phyloP scores from a whole-genome alignment of 495 filamentous ascomycete genomes.

The Clohesyomyces aquaticus region DNA sequence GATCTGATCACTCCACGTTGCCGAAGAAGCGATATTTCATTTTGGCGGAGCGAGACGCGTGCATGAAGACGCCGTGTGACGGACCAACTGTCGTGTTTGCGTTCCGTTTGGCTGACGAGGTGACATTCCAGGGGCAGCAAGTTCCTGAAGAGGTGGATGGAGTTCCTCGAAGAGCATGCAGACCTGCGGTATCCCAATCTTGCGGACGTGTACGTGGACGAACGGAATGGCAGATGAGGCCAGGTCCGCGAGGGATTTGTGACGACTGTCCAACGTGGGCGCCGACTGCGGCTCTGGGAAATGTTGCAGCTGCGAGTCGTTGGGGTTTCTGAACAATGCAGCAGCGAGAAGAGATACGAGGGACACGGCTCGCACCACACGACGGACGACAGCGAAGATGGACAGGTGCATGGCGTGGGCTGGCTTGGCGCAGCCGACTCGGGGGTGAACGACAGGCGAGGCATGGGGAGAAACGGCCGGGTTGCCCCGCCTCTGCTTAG shows the following conservation, averaged over 20 bases:
- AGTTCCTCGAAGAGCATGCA: constrained; percentile 78
- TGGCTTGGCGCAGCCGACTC: background rate
- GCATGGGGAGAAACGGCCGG: constrained; percentile 8
- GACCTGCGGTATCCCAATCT: constrained; percentile 84
- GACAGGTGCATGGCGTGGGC: constrained; percentile 1
- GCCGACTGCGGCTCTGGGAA: constrained; percentile 22
- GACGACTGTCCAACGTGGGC: background rate
- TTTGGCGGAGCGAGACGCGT: constrained; percentile 15
- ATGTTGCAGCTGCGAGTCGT: constrained; percentile 5
- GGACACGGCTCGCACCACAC: background rate
- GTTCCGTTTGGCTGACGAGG: constrained; percentile 17
- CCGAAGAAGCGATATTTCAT: constrained; percentile 8
- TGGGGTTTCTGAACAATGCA: background rate
- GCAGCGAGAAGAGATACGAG: background rate
- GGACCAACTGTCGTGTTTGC: constrained; percentile 3
- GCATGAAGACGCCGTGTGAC: constrained; percentile 17
- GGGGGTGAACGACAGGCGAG: background rate
- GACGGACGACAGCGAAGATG: background rate
- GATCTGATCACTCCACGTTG: background rate
- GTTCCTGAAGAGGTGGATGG: constrained; percentile 89
- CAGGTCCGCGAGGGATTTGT: constrained; percentile 2
- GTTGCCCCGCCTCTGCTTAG: background rate
- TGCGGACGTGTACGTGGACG: constrained; percentile 54
- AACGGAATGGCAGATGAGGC: constrained; percentile 21
- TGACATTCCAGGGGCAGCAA: constrained; percentile 65